Evolutionary conservation across 2,329 filamentous ascomycete genomes (phyloP).

Genomic region (Penicillium sp.): DNA sequence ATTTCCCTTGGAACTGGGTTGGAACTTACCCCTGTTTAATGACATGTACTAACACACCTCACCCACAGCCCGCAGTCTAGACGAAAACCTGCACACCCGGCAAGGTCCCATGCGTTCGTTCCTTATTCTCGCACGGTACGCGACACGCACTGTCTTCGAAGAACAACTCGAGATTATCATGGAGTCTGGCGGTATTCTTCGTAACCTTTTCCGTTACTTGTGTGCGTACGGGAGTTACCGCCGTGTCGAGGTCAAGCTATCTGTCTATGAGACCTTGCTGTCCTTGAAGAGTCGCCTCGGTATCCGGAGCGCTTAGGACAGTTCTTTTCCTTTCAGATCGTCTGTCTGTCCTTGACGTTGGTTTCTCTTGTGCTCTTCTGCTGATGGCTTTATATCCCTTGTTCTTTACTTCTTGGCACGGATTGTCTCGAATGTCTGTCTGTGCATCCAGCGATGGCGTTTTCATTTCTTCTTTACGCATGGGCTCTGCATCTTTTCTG

Average conservation of each 20-base stretch:
- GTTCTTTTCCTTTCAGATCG: neutral
- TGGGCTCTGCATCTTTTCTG: neutral
- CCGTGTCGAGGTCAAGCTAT: slow-evolving; percentile 56
- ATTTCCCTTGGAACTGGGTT: too few species aligned
- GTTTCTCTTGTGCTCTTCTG: slow-evolving; percentile 3
- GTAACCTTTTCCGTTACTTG: slow-evolving; percentile 51
- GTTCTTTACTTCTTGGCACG: slow-evolving; percentile 16
- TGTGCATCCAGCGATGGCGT: slow-evolving; percentile 33
- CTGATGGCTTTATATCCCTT: slow-evolving; percentile 14
- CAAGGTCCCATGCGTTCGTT: slow-evolving; percentile 60
- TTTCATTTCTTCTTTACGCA: slow-evolving; percentile 13
- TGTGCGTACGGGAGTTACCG: slow-evolving; percentile 53
- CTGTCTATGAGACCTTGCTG: slow-evolving; percentile 57
- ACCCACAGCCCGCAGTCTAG: slow-evolving; percentile 74
- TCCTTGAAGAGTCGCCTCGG: slow-evolving; percentile 51
- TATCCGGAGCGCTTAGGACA: slow-evolving; percentile 25
- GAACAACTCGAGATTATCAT: slow-evolving; percentile 54
- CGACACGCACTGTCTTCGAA: slow-evolving; percentile 59
- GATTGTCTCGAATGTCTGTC: slow-evolving; percentile 23
- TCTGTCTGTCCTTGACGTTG: neutral
- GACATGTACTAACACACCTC: slow-evolving; percentile 5
- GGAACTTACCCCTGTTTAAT: neutral
- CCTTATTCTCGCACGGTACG: slow-evolving; percentile 62
- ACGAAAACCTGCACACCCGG: slow-evolving; percentile 67
- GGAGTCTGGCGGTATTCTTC: slow-evolving; percentile 50